Percentiles rank a stretch among this genome's conserved stretches.
Evolutionary conservation across 2,329 filamentous ascomycete species (phyloP).

Genomic region (Epichloe aotearoae): DNA sequence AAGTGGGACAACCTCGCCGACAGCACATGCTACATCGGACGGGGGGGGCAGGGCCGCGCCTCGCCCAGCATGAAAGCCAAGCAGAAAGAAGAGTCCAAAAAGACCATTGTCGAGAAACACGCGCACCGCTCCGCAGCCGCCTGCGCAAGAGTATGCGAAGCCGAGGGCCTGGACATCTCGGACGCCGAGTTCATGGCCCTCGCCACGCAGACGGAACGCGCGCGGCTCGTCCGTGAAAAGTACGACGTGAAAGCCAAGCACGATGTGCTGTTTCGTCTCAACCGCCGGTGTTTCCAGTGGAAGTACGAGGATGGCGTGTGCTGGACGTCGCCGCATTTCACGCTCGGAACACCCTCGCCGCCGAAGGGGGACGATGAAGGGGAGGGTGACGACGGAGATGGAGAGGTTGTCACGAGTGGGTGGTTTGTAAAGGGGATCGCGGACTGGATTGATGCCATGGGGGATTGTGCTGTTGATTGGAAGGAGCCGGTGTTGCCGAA

Average conservation of each 20-base stretch:
- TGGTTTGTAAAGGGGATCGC: slow-evolving; percentile 34
- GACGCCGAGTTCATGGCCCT: slow-evolving; percentile 20
- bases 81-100: slow-evolving; percentile 25
- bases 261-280: slow-evolving; percentile 15
- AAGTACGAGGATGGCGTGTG: slow-evolving; percentile 30
- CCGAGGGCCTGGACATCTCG: slow-evolving; percentile 22
- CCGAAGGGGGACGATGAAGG: slow-evolving; percentile 1
- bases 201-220: slow-evolving; percentile 15
- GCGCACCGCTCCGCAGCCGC: slow-evolving; percentile 32
- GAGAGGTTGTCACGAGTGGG: slow-evolving; percentile 23
- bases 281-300: slow-evolving; percentile 33
- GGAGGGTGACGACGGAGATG: slow-evolving; percentile 10
- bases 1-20: slow-evolving; percentile 42
- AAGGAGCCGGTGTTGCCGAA: slow-evolving; percentile 12
- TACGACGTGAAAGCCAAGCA: slow-evolving; percentile 12
- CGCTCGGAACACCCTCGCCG: slow-evolving; percentile 26
- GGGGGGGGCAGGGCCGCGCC: slow-evolving; percentile 22
- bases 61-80: slow-evolving; percentile 18
- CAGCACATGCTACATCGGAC: slow-evolving; percentile 30
- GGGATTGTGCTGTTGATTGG: slow-evolving; percentile 30
- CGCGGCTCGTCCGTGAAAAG: slow-evolving; percentile 14
- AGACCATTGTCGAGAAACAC: slow-evolving; percentile 27
- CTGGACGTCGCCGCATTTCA: slow-evolving; percentile 30
- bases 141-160: slow-evolving; percentile 37
- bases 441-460: slow-evolving; percentile 32